Evolutionary conservation across 306 rosid species (phyloP).

Genomic region (Argentina anserina): DNA sequence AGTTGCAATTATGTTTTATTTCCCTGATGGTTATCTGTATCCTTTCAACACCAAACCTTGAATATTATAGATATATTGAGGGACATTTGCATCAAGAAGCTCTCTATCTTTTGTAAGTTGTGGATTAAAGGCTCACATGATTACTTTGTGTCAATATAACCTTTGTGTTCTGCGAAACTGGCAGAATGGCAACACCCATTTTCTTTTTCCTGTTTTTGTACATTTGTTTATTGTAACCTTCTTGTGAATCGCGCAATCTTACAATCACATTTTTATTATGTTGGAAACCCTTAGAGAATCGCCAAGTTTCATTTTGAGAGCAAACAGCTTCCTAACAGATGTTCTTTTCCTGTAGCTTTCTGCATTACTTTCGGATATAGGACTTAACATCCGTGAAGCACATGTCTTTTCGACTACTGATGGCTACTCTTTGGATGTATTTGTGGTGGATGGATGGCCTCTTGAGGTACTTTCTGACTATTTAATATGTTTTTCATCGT

Average conservation of each 20-base stretch:
- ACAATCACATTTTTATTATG: neutral
- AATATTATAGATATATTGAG: neutral
- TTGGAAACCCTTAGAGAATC: constrained; percentile 10
- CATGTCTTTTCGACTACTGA: constrained; percentile 64
- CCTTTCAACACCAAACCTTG: constrained; percentile 2
- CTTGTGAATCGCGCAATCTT: neutral
- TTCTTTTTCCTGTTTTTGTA: neutral
- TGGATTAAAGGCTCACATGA: neutral
- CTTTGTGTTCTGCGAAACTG: neutral
- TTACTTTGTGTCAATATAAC: neutral
- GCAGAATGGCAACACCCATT: no score
- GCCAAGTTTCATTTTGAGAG: constrained; percentile 6
- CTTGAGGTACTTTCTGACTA: constrained; percentile 38
- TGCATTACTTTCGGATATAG: constrained; percentile 60
- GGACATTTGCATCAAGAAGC: neutral
- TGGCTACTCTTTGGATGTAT: constrained; percentile 51
- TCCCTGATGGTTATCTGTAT: neutral
- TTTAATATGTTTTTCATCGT: constrained; percentile 4
- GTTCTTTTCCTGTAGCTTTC: constrained; percentile 49
- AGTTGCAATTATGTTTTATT: neutral
- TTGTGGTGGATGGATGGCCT: constrained; percentile 75
- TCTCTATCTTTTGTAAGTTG: neutral
- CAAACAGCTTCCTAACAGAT: constrained; percentile 25
- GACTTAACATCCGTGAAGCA: constrained; percentile 65
- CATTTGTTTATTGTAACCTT: neutral